Evolutionary conservation across 805 yeast genomes (phyloP), one percentile per base, ranked within the genome.

Genomic region (Torulaspora indica): DNA sequence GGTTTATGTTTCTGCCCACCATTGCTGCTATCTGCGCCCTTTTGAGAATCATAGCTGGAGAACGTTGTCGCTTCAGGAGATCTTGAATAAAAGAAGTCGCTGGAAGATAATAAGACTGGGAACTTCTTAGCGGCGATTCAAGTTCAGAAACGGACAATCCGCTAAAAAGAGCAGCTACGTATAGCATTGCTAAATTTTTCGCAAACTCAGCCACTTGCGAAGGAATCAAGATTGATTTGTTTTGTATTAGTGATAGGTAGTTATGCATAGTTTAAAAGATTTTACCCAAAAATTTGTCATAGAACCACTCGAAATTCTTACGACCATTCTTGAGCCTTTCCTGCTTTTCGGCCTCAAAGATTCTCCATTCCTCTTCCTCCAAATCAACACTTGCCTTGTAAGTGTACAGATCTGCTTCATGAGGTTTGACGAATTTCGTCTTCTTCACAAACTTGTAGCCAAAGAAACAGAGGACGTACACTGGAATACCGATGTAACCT

Each of bases 401-500:
- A 31, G 34, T 78, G 39, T 61, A 64, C 58, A 81, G 68, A 61
- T 83, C 91, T 22, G 77, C 82, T 53, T 81, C 85, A 35, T 65
- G 67, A 5, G 85, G 74, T 32, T 57, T 63, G 42, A 76, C 70
- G 23, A 71, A 46, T 53, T 70, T 72, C 27, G 84, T 71, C 61
- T 73, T 79, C 60, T 64, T 66, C 50, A 67, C 52, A 30, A 80
- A n/a, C 67, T 82, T 82, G 71, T 78, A 81, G 5, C 85, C 87
- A 49, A 74, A 54, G 51, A 68, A 74, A 46, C 75, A 69, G 38
- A 77, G 67, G 28, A 80, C 31, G 54, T 73, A 84, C 8, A 82
- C 79, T 5, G 66, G 66, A 38, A 84, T 73, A 24, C 85, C 85
- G 56, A 85, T 81, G 66, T 85, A 84, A 35, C 90, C 89, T 27